A percentile compares a stretch with the other conserved stretches of the same genome.
phyloP scores from a whole-genome alignment of 768 basidiomycete species.

The Lentinus brumalis region DNA sequence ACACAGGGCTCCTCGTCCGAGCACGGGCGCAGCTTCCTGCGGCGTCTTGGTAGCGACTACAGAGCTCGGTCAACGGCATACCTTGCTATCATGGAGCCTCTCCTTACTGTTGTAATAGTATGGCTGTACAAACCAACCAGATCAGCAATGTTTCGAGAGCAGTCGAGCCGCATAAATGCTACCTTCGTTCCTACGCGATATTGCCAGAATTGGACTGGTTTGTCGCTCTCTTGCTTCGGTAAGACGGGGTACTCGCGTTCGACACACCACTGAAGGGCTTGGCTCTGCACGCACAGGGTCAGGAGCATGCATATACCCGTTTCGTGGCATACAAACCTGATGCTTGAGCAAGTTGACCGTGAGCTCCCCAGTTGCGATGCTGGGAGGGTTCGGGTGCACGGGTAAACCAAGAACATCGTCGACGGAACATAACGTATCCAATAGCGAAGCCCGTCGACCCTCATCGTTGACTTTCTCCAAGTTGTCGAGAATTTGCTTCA shows the following conservation, averaged over 20 bases:
- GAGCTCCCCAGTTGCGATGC: conserved; percentile 64
- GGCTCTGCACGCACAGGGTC: conserved; percentile 48
- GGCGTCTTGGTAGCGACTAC: conserved; percentile 82
- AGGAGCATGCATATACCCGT: not conserved
- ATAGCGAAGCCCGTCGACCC: conserved; percentile 64
- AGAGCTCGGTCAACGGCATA: not conserved
- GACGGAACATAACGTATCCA: conserved; percentile 67
- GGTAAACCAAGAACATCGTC: conserved; percentile 78
- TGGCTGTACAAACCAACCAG: conserved; percentile 17
- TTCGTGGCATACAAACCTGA: conserved; percentile 51
- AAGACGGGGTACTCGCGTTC: conserved; percentile 76
- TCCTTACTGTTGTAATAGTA: conserved; percentile 43
- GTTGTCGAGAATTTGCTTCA: conserved; percentile 60
- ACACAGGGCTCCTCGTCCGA: conserved; percentile 85
- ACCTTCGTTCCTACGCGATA: conserved; percentile 62
- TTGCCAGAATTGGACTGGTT: conserved; percentile 91
- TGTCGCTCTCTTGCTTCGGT: conserved; percentile 65
- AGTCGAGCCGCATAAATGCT: conserved; percentile 12
- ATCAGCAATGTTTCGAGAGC: not conserved
- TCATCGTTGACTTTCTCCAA: conserved; percentile 83
- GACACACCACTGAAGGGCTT: conserved; percentile 87
- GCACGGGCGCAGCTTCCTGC: conserved; percentile 58
- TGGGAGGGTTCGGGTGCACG: conserved; percentile 69
- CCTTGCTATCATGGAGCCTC: not conserved
- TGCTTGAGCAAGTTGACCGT: conserved; percentile 78